Base-by-base conservation (phyloP, 305 asterid genomes). In the Solanum aculeatissimum region DNA sequence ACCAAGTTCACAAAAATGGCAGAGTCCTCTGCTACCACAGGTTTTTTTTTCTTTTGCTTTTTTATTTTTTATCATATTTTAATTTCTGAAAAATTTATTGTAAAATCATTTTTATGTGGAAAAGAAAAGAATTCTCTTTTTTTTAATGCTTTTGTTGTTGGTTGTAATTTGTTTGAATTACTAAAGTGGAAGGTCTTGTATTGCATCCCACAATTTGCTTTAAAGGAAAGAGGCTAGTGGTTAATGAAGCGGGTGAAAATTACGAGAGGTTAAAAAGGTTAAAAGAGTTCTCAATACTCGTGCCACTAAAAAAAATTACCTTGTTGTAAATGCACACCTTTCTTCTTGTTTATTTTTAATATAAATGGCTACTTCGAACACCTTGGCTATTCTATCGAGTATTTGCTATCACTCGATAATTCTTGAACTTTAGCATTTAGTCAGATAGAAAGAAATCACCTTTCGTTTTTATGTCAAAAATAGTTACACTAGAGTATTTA, bases 181-280 rank as follows among this genome's bases (percentile, higher is more conserved):
- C 1, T 58, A 58, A 9, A 12, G 16, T 4, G 65, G 29, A 58
- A 21, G 65, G 7, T 4, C 15, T 21, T 21, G 15, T 58, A 7
- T 21, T 58, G 65, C 29, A 58, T 21, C 15, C 7, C 66, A 9
- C 32, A 58, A 21, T 58, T n/a, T 58, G 8, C 15, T 21, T 3
- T 14, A 0, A 19, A 55, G 27, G 63, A 55, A 55, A 55, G 6
- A 1, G 63, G n/a, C 8, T 10, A 58, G 16, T 3, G 4, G 1
- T 21, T 21, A 21, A 58, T 21, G 16, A 58, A 58, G 23, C 4
- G 3, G 2, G 16, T 10, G 16, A 58, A 21, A 21, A 58, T 58
- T 58, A 58, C 0, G 1, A 21, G 16, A 21, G 11, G 1, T 0
- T 58, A 0, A 0, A 0, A 0, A 1, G 7, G 2, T 58, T 58